Base-by-base conservation (phyloP, 768 basidiomycete genomes). In the Amanita pallidorosea region DNA sequence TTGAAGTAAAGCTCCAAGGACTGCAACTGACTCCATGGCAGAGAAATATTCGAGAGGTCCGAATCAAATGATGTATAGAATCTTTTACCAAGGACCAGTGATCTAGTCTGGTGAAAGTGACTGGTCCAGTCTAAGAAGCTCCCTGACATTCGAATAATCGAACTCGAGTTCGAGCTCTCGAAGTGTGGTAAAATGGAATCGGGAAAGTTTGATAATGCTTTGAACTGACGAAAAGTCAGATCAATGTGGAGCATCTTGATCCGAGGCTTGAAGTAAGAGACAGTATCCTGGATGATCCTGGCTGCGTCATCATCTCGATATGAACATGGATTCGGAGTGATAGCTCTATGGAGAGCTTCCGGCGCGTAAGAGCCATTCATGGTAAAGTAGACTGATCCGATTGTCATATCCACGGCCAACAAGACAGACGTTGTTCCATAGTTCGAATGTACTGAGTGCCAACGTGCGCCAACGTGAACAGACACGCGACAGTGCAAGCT, bases 61-160 rank as follows among this genome's bases (percentile, higher is more conserved):
- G 11, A 13, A 23, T 44, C 3, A 13, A 12, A n/a, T n/a, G n/a
- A n/a, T n/a, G n/a, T n/a, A n/a, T n/a, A n/a, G n/a, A n/a, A n/a
- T n/a, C n/a, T n/a, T n/a, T n/a, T n/a, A n/a, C n/a, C 5, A 20
- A 43, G 15, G 2, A 11, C n/a, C 25, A 44, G 17, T 5, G 43
- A 44, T 4, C 43, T 13, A 31, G 12, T 31, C 27, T 7, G 23
- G 43, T 31, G 25, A 44, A 13, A 7, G 4, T 23, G 27, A 1
- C 9, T 5, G 20, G 43, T 44, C 6, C 3, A 1, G 1, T 25
- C 25, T 25, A 8, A 44, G 7, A 15, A 1, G 29, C 15, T 20
- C 23, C 4, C 2, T 13, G 7, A 4, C 4, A 5, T 25, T 13
- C 8, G 1, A 1, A 2, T 0, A 1, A 11, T 8, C 8, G 22